These are phyloP conservation scores for Solanum aculeatissimum DNA, from an alignment of 305 asterid species.

Conservation along the genomic window DNA sequence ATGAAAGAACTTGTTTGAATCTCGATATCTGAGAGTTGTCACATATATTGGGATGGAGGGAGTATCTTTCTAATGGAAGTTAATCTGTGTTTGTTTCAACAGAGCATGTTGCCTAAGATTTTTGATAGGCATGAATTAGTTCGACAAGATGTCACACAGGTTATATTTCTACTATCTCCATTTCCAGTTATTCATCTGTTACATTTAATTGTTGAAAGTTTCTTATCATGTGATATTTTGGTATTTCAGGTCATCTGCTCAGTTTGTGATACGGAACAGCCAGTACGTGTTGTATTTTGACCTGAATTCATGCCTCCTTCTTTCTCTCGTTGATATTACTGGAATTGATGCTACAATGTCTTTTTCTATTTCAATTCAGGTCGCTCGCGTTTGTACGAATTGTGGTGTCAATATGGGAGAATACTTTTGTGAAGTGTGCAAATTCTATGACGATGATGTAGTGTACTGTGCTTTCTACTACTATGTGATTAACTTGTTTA, in stretches of 20 bases:
- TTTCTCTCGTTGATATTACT: background rate
- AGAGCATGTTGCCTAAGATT: constrained; percentile 51
- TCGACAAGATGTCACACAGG: constrained; percentile 76
- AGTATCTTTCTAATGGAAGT: background rate
- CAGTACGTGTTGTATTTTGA: constrained; percentile 36
- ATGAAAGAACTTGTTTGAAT: background rate
- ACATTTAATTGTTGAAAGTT: background rate
- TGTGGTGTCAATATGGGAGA: constrained; percentile 99
- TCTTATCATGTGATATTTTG: background rate
- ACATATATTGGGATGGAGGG: background rate
- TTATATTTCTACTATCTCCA: constrained; percentile 18
- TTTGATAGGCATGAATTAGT: constrained; percentile 77
- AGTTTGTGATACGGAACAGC: constrained; percentile 95
- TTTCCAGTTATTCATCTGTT: background rate
- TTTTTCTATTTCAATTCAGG: constrained; percentile 29
- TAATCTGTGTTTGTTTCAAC: constrained; percentile 10
- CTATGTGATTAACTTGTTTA: background rate
- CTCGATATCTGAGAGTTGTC: background rate
- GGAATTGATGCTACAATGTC: background rate
- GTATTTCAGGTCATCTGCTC: constrained; percentile 72
- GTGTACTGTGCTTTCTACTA: background rate
- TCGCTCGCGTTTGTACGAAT: constrained; percentile 64
- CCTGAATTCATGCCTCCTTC: background rate
- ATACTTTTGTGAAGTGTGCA: constrained; percentile 82
- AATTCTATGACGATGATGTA: constrained; percentile 93